Evolutionary conservation across 2,329 filamentous ascomycete species (phyloP), one percentile per base, ranked within the genome.

Genomic region (Aspergillus alliaceus): DNA sequence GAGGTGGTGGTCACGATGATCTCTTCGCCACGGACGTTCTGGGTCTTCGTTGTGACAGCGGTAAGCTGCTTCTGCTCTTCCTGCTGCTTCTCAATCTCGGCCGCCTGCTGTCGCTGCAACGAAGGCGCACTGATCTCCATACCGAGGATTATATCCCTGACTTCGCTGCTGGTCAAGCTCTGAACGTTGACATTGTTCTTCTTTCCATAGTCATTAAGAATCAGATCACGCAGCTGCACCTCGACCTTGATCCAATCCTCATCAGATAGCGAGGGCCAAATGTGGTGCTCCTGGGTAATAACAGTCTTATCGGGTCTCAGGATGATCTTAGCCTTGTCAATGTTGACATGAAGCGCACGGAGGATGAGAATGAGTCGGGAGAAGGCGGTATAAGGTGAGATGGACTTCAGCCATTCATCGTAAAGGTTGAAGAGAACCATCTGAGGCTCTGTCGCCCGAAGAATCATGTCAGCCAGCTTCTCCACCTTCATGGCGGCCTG

Each of bases 191-290:
- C 95, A 67, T 98, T 99, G 82, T 99, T 99, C 85, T 99, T 99
- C 85, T 98, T 99, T 72, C 95, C 95, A 72, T 99, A 99, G 73
- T 99, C 95, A 66, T 98, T 97, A 65, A 99, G 74, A 68, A 99
- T 99, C 64, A 99, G 80, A 80, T 99, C 95, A 74, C 95, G 89
- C 40, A 99, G 81, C 72, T 96, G 91, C 46, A 92, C 92, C 82
- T 99, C 95, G n/a, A 99, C 91, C 85, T 97, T 97, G 77, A 99
- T 95, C 95, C 95, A 99, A 62, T 96, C 93, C 67, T 99, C 95
- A 63, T 99, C 95, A 0, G 90, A 88, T 54, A 99, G 80, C 0
- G 91, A 89, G 1, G 95, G 95, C 95, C 95, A 99, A 72, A 99
- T 99, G 74, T 99, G 95, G 78, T 99, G 95, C 70, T 98, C 93